These are phyloP conservation scores for Gossypium longicalyx DNA, from an alignment of 345 rosid genomes.

Conservation along the genomic window DNA sequence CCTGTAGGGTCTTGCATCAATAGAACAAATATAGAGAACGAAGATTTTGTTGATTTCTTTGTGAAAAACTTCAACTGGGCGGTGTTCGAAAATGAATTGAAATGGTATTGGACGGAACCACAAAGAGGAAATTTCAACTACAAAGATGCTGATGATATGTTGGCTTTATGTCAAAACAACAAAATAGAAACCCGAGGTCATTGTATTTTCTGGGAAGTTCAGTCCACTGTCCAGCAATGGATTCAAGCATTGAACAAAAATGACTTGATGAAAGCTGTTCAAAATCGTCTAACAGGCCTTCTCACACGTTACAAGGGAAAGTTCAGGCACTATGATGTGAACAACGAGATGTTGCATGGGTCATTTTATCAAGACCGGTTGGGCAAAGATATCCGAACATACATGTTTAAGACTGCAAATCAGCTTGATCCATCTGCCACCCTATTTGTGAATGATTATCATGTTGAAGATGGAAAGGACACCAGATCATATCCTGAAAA, in stretches of 20 bases:
- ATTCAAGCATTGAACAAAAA: slow-evolving; percentile 49
- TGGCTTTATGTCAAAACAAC: slow-evolving; percentile 58
- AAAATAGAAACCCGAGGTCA: slow-evolving; percentile 71
- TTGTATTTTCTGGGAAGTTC: slow-evolving; percentile 98
- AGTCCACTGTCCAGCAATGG: slow-evolving; percentile 74
- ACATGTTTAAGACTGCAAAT: slow-evolving; percentile 67
- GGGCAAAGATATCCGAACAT: slow-evolving; percentile 55
- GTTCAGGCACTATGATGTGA: slow-evolving; percentile 89
- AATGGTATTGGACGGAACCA: slow-evolving; percentile 96
- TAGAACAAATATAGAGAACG: slow-evolving; percentile 80
- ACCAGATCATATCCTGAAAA: slow-evolving; percentile 66
- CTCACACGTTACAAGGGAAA: slow-evolving; percentile 76
- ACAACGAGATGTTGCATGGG: slow-evolving; percentile 96
- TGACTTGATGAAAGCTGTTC: slow-evolving; percentile 57
- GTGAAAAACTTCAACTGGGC: slow-evolving; percentile 84
- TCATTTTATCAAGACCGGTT: slow-evolving; percentile 68
- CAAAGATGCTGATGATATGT: slow-evolving; percentile 82
- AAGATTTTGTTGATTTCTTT: slow-evolving; percentile 78
- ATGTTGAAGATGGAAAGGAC: slow-evolving; percentile 82
- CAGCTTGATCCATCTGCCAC: slow-evolving; percentile 67
- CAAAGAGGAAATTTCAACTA: slow-evolving; percentile 72
- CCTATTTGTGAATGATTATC: slow-evolving; percentile 88
- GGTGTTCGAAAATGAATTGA: slow-evolving; percentile 88
- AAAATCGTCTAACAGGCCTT: slow-evolving; percentile 65
- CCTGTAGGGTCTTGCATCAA: slow-evolving; percentile 85